Evolutionary conservation across 202 grass and related monocot genomes (phyloP).

Genomic region (Sporobolus alterniflorus): DNA sequence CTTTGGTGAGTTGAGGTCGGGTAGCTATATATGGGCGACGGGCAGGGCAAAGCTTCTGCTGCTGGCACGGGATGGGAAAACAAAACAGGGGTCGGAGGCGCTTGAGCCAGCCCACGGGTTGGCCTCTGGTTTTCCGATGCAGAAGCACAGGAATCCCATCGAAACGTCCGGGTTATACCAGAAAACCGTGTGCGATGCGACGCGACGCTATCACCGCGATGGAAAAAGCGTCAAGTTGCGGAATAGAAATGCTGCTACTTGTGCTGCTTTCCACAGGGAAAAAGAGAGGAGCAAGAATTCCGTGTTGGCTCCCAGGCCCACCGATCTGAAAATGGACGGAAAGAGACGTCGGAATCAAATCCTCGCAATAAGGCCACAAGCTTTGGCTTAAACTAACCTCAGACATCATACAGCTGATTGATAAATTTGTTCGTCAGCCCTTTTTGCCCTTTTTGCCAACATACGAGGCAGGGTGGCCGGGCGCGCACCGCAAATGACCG

Average conservation of each 20-base stretch:
- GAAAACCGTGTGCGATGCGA: conserved; percentile 23
- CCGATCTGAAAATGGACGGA: background rate
- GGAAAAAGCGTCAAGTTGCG: background rate
- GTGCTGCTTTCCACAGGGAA: conserved; percentile 5
- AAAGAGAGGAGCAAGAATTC: background rate
- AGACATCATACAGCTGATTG: background rate
- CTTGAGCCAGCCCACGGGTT: conserved; percentile 31
- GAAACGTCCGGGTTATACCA: background rate
- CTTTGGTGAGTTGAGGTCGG: background rate
- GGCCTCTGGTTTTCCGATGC: background rate
- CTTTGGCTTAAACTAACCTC: conserved; percentile 15
- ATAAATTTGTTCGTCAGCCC: background rate
- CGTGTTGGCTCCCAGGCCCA: background rate
- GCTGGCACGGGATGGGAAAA: background rate
- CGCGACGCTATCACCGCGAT: background rate
- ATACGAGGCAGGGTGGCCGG: background rate
- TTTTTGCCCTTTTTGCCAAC: conserved; percentile 7
- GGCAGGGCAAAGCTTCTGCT: background rate
- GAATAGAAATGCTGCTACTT: background rate
- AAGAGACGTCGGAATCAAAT: conserved; percentile 23
- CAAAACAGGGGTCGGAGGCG: conserved; percentile 11
- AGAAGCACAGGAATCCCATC: background rate
- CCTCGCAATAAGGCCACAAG: background rate
- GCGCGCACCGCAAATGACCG: conserved; percentile 4
- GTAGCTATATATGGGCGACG: conserved; percentile 31